Evolutionary conservation across 148 eudicot genomes (phyloP), one percentile per base, ranked within the genome.

Genomic region (Persicaria maculosa): DNA sequence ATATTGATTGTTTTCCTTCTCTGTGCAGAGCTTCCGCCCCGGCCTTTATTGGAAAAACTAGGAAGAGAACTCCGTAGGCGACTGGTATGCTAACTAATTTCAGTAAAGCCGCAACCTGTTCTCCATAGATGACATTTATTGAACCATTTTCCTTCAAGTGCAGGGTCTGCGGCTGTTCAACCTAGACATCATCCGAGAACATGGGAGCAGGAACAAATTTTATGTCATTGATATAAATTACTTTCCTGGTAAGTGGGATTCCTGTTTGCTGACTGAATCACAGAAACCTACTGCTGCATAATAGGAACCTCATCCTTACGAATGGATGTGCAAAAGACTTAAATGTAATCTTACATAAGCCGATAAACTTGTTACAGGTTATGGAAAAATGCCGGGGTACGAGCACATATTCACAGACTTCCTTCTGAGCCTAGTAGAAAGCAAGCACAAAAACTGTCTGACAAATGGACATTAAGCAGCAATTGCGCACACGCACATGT

Each of bases 171-270:
- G 86, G 75, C 80, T 92, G 45, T 95, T 95, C 83, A 92, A 95
- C 84, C 80, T 95, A 58, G 99, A 95, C 78, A 89, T 95, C 31
- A 92, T 95, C 67, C 85, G 99, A 43, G 97, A 92, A 79, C 87
- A 83, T 77, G 97, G 97, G 71, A 87, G 88, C 50, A 83, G 55
- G 47, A 84, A 88, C 75, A 87, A 71, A 55, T 90, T 79, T 77
- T 95, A 92, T 80, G 96, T 95, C 67, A 89, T 95, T 68, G 99
- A 95, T 64, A 95, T 95, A 43, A 95, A 95, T 77, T 92, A 95
- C 80, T 95, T 95, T 76, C 99, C 97, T 70, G 99, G 99, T 92
- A 78, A 74, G 87, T 65, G 50, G 11, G 25, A 9, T 7, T 44
- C 17, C 4, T 46, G 22, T 45, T 68, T 16, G 31, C 9, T 59